Base-by-base conservation (phyloP, 768 basidiomycete genomes). In the Amylocystis lapponica region DNA sequence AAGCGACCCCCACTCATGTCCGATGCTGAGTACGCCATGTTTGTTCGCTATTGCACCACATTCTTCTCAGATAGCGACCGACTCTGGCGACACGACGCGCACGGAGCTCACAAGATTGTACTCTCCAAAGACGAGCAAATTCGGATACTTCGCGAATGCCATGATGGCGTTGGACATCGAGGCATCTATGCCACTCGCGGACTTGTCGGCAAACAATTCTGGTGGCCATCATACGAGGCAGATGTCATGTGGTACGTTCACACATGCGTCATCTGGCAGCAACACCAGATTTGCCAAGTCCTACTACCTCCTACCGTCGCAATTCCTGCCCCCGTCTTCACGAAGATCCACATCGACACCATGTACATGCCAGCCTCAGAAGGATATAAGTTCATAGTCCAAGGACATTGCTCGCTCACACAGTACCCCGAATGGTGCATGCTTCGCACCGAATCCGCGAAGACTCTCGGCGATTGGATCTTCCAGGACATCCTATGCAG, bases 211-310 rank as follows among this genome's bases (percentile, higher is more conserved):
- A 0, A 55, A 8, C 49, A 48, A 0, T 58, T 58, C 34, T 61
- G 60, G 60, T 61, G 60, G 60, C 58, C 54, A 4, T 48, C 33
- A 13, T 27, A 58, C 7, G 43, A 46, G 1, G 38, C 41, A 2
- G 52, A 59, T 29, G 43, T 58, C 12, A 31, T 20, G 2, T 57
- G 55, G 54, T 58, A 45, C 36, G 34, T 61, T 13, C 32, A 45
- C 2, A 53, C 65, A 0, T 72, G 70, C 41, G 65, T 71, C 27
- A 40, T 57, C 4, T 73, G 72, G 42, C 71, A 74, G 35, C 38
- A 51, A 1, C 46, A 56, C 1, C 53, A 57, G 0, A 45, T 52
- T 4, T 38, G 42, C 1, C 58, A 61, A 8, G 29, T 69, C 2
- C 16, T 36, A 3, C 50, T 60, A 19, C 61, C 58, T 0, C 56